Percentiles rank a stretch among this genome's conserved stretches.
phyloP scores from a whole-genome alignment of 257 asterid species.

The Solanum paucissectum region DNA sequence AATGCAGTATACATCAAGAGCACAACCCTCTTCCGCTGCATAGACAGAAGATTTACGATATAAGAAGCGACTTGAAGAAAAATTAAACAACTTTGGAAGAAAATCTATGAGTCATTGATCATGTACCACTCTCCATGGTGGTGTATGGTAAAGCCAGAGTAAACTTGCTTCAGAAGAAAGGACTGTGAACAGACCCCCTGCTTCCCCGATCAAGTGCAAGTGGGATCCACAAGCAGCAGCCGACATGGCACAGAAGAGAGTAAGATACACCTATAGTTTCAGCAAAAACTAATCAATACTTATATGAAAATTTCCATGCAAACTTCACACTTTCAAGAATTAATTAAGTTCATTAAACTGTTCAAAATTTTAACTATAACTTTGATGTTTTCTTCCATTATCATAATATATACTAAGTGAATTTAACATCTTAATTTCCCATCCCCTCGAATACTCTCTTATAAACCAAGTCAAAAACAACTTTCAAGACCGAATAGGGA shows the following conservation, averaged over 20 bases:
- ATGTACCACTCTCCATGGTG: background rate
- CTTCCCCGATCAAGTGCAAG: background rate
- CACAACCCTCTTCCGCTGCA: background rate
- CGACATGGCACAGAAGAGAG: background rate
- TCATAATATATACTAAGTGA: background rate
- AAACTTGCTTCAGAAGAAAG: background rate
- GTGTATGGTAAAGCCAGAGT: background rate
- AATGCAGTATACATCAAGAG: background rate
- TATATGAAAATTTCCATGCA: too few species aligned
- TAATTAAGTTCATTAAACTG: background rate
- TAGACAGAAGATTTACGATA: background rate
- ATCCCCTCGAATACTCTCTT: background rate
- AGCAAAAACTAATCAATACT: background rate
- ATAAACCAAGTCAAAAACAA: background rate
- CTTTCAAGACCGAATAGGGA: background rate
- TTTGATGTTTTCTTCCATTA: background rate
- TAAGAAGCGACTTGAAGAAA: background rate
- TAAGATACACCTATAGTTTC: background rate
- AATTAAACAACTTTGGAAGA: background rate
- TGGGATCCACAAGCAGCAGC: background rate
- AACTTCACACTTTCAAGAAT: too few species aligned
- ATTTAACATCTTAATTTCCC: background rate
- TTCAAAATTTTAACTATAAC: background rate
- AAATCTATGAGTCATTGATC: background rate
- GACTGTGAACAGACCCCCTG: background rate